Conservation (phyloP, 2,329 filamentous ascomycete species). For the Scleromitrula shiraiana region DNA sequence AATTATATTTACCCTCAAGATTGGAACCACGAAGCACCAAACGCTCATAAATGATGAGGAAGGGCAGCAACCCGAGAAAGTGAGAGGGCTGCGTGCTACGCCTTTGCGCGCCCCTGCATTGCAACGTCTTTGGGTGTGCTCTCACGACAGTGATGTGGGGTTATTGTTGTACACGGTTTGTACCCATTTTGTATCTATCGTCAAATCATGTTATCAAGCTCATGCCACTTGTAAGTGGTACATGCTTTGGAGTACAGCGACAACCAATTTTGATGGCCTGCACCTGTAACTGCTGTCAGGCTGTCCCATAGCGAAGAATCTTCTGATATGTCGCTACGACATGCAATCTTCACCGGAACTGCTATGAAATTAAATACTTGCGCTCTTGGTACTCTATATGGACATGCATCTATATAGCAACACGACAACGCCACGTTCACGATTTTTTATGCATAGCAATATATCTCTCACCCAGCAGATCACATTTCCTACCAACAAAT, state of each 20-base stretch:
- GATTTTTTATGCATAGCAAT: conserved; percentile 1
- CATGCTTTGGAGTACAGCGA: conserved; percentile 2
- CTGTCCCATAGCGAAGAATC: not conserved
- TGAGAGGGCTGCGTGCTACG: conserved; percentile 3
- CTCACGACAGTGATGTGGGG: conserved; percentile 7
- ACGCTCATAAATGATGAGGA: conserved; percentile 4
- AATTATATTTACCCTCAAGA: conserved; percentile 1
- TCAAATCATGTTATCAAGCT: conserved; percentile 6
- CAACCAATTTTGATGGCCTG: not conserved
- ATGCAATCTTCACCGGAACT: not conserved
- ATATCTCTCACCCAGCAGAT: conserved; percentile 6
- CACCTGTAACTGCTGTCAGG: conserved; percentile 2
- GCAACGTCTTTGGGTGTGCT: conserved; percentile 5
- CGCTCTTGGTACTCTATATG: not conserved
- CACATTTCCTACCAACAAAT: not conserved
- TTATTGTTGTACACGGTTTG: conserved; percentile 8
- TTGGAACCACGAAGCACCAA: conserved; percentile 3
- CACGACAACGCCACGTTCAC: not conserved
- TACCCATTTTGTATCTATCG: conserved; percentile 2
- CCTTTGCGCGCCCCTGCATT: conserved; percentile 6
- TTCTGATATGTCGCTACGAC: conserved; percentile 4
- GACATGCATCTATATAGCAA: not conserved
- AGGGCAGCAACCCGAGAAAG: not conserved
- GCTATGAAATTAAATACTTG: not conserved
- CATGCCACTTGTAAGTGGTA: conserved; percentile 1